Evolutionary conservation across 2,329 filamentous ascomycete species (phyloP).

Genomic region (Diaporthe velutina): DNA sequence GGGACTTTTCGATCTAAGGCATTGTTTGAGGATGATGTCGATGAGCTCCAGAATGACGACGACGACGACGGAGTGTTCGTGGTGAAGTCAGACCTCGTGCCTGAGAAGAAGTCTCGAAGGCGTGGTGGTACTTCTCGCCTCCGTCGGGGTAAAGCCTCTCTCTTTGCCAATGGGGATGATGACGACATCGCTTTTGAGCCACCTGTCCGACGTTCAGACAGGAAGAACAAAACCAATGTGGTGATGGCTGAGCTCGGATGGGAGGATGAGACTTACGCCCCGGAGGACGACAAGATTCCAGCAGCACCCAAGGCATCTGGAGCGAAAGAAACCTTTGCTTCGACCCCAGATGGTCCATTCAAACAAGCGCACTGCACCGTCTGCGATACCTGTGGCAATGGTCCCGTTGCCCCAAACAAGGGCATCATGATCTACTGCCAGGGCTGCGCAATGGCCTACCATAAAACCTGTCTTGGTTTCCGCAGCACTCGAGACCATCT

Average conservation of each 20-base stretch:
- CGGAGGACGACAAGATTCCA: conserved; percentile 58
- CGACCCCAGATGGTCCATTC: conserved; percentile 75
- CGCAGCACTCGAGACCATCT: conserved; percentile 84
- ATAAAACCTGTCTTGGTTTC: conserved; percentile 84
- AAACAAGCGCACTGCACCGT: conserved; percentile 74
- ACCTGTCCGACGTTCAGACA: conserved; percentile 59
- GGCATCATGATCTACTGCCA: conserved; percentile 88
- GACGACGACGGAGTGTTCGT: conserved; percentile 39
- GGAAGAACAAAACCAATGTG: conserved; percentile 57
- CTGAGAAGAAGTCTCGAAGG: conserved; percentile 37
- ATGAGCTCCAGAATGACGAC: conserved; percentile 37
- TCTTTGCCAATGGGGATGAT: conserved; percentile 49
- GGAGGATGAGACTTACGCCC: conserved; percentile 66
- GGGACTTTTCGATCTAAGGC: not conserved
- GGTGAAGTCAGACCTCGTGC: conserved; percentile 47
- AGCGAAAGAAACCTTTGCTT: conserved; percentile 81
- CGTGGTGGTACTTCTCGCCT: conserved; percentile 39
- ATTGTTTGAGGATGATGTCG: conserved; percentile 25
- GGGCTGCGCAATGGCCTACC: conserved; percentile 87
- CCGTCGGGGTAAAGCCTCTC: conserved; percentile 44
- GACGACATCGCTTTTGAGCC: conserved; percentile 64
- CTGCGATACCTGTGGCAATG: conserved; percentile 80
- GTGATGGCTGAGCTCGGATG: conserved; percentile 69
- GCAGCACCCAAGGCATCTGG: conserved; percentile 68
- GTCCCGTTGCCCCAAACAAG: conserved; percentile 66